These are phyloP conservation scores for Citrullus colocynthis DNA, from an alignment of 306 rosid species.

Conservation along the genomic window DNA sequence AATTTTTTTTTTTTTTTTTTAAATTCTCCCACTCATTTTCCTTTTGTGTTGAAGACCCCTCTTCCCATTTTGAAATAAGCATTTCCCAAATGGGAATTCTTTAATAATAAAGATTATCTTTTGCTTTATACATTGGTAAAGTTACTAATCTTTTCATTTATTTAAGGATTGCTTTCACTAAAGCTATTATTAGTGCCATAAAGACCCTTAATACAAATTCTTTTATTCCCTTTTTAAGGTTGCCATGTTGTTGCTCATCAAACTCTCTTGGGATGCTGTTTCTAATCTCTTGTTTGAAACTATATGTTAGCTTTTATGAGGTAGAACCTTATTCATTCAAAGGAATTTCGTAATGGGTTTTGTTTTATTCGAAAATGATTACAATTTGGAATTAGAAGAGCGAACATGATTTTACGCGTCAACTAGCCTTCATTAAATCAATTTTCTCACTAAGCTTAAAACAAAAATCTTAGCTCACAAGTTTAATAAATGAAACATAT, in stretches of 20 bases:
- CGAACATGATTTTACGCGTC: too few relatives aligned
- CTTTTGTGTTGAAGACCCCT: not conserved
- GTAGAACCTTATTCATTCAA: not conserved
- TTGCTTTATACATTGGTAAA: not conserved
- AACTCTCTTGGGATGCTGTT: not conserved
- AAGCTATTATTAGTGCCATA: slow-evolving; percentile 1
- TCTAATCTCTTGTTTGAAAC: not conserved
- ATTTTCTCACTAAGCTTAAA: too few relatives aligned
- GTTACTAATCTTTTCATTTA: slow-evolving; percentile 8
- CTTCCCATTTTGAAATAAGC: not conserved
- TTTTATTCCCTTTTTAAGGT: not conserved
- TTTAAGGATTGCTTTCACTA: not conserved
- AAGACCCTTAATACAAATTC: not conserved
- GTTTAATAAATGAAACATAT: too few relatives aligned
- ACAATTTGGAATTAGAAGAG: too few relatives aligned
- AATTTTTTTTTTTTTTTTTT: not conserved
- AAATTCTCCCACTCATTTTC: not conserved
- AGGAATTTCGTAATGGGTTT: too few relatives aligned
- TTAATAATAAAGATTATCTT: not conserved
- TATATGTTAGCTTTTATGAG: not conserved
- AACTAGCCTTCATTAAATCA: too few relatives aligned
- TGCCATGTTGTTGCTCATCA: not conserved
- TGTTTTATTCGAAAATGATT: not conserved
- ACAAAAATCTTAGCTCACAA: too few relatives aligned
- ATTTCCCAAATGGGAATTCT: not conserved